phyloP scores from a whole-genome alignment of 345 rosid genomes.

The Aquilaria sinensis region DNA sequence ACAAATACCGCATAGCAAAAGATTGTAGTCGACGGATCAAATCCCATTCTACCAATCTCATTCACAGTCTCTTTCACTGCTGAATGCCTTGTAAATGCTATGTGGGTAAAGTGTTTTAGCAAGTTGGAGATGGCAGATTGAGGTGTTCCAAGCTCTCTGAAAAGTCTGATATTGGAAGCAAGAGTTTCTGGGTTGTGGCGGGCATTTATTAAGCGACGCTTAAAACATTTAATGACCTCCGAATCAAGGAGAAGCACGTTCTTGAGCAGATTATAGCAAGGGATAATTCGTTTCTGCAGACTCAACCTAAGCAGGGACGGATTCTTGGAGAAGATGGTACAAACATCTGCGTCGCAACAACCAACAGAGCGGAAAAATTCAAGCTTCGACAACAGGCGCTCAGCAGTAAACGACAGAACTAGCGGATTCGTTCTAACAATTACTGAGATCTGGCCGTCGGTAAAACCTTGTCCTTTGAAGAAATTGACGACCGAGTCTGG shows the following conservation, averaged over 20 bases:
- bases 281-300: constrained; percentile 5
- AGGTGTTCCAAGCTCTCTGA: too few relatives aligned
- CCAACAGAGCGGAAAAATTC: constrained; percentile 8
- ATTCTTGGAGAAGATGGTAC: background rate
- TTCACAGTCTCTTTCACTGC: background rate
- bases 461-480: background rate
- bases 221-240: background rate
- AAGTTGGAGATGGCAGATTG: too few relatives aligned
- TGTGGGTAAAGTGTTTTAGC: too few relatives aligned
- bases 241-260: background rate
- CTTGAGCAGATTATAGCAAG: background rate
- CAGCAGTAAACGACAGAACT: background rate
- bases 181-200: too few relatives aligned
- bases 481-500: background rate
- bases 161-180: too few relatives aligned
- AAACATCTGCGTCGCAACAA: background rate
- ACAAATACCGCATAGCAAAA: constrained; percentile 23
- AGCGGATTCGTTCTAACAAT: background rate
- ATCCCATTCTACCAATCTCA: constrained; percentile 23
- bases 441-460: background rate
- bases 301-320: constrained; percentile 1
- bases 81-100: too few relatives aligned
- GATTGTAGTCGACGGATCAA: constrained; percentile 17
- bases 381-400: constrained; percentile 6
- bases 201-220: too few relatives aligned